Evolutionary conservation across 805 yeast species (phyloP), one percentile per base, ranked within the genome.

Genomic region (Barnettozyma sp.): DNA sequence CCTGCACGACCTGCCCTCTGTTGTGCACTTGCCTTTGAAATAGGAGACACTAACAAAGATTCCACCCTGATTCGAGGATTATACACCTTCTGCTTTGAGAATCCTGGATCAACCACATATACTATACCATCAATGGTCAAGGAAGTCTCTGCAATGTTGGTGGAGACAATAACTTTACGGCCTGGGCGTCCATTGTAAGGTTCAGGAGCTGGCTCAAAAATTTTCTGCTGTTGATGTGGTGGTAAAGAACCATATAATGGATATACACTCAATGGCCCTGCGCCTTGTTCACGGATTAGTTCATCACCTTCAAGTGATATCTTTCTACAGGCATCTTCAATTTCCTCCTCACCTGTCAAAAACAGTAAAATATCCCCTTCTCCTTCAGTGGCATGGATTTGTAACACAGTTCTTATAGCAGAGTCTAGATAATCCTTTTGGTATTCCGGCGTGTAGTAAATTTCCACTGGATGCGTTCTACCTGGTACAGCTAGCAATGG

Each of bases 1-100:
- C 98, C 98, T 38, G 98, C 98, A 73, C 98, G 84, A 73, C 98
- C 98, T 23, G 97, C 97, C 62, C 98, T 77, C 63, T 90, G 98
- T 63, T 90, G 96, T 1, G 98, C 95, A 32, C 94, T 80, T 0
- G 98, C 98, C 63, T 87, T 88, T 9, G 97, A 88, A 43, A 92
- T 88, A 24, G 97, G 97, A 7, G 96, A 84, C 5, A 92, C 97
- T 35, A 90, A 69, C 48, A 90, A 68, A 1, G 97, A 86, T 60
- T 90, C 97, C 21, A 90, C 97, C 60, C 98, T 74, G 40, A 90
- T 84, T 59, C 97, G 74, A 34, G 98, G 97, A 57, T 90, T 92
- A 63, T 87, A 90, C 39, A 88, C 96, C 53, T 92, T 90, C 61
- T 92, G 97, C 55, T 90, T 90, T 13, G 95, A 82, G 56, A 90